Percentiles rank a stretch among this genome's conserved stretches.
These are phyloP conservation scores for Micractinium conductrix DNA, from an alignment of 139 green algal genomes.

Conservation along the genomic window DNA sequence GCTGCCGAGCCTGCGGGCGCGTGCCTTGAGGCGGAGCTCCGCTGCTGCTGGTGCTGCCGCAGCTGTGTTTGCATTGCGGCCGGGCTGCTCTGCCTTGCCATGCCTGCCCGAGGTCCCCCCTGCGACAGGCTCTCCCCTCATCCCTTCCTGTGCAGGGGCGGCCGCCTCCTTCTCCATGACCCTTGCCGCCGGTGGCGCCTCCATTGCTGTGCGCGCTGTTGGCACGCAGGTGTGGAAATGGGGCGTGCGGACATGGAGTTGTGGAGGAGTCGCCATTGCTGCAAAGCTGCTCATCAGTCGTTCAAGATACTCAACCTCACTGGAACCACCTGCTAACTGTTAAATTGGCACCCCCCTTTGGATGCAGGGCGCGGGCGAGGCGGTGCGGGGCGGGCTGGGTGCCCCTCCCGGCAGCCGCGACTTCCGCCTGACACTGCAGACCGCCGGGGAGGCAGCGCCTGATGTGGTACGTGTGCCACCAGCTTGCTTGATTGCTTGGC, in stretches of 20 bases:
- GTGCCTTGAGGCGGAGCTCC: not conserved
- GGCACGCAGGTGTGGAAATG: conserved; percentile 5
- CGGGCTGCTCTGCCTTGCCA: not conserved
- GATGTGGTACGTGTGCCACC: too few relatives aligned
- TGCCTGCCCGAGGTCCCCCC: not conserved
- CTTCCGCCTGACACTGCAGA: too few relatives aligned
- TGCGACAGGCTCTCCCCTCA: not conserved
- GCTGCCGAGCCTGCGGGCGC: too few relatives aligned
- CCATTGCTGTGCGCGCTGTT: not conserved
- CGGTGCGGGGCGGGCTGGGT: not conserved
- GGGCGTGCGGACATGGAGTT: conserved; percentile 1
- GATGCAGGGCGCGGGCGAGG: not conserved
- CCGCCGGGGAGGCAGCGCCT: too few relatives aligned
- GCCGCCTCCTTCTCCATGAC: conserved; percentile 10
- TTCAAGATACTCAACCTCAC: too few relatives aligned
- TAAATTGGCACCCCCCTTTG: too few relatives aligned
- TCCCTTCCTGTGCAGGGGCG: conserved; percentile 9
- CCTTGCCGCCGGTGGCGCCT: not conserved
- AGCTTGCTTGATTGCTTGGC: too few relatives aligned
- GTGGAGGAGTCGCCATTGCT: not conserved
- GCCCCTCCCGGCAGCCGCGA: not conserved
- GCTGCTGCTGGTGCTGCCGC: not conserved
- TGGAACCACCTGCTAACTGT: too few relatives aligned
- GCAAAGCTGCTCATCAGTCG: too few relatives aligned
- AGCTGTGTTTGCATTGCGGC: not conserved